Base-by-base conservation (phyloP, 1,139 yeast genomes). In the Yamadazyma membranifaciens region DNA sequence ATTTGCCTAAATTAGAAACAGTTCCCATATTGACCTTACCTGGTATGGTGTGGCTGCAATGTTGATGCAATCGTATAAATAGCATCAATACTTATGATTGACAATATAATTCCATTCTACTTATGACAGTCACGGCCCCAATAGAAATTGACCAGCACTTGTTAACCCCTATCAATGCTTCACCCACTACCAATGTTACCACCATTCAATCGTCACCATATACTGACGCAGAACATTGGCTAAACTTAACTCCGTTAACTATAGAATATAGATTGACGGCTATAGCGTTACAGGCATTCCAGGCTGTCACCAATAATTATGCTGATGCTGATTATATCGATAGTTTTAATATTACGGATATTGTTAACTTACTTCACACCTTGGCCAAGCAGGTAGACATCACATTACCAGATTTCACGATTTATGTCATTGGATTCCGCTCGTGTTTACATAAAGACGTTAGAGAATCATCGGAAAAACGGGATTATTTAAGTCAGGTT, bases 391-490 rank as follows among this genome's bases (percentile, higher is more conserved):
- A 43, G 5, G 50, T 53, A 33, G 43, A 42, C 7, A 25, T 32
- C 10, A 26, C 35, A 13, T 47, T 59, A 25, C 49, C 50, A 4
- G 49, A 50, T 6, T 53, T 56, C 9, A 38, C 46, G 5, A 48
- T 57, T 5, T 63, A 60, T 41, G 50, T 63, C 9, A 61, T 63
- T 31, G 68, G 62, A 24, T 63, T 63, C 38, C 41, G 68, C 20
- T 60, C 65, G 11, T 53, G 51, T 31, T 49, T 63, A 12, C 51
- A 52, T 31, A 52, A 49, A 5, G 60, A 60, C 16, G 54, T 62
- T 2, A 61, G 55, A 38, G 43, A 35, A 4, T 52, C 57, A 12
- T 43, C 51, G 1, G 55, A 49, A 9, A 59, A 58, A 31, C 49
- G 66, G 36, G 40, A 47, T 26, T 45, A 49, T 34, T 45, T 63